Evolutionary conservation across 139 green algal genomes (phyloP), one percentile per base, ranked within the genome.

Genomic region (Pedinophyceae sp.): DNA sequence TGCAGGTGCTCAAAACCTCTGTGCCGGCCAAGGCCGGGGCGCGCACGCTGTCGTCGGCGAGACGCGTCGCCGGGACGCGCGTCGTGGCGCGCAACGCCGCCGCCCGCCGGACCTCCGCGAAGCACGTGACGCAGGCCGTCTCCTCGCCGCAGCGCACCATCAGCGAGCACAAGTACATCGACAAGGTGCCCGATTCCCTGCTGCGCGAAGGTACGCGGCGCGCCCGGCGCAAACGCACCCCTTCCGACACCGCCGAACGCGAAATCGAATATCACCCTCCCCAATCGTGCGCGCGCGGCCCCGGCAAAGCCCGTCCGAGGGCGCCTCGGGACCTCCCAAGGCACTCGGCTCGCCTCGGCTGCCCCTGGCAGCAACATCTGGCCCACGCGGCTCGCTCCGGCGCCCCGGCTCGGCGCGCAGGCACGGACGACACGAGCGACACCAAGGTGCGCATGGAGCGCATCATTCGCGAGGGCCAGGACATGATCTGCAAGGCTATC

Each of bases 401-500:
- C 17, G 39, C 3, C 25, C 52, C 30, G 10, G n/a, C n/a, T 43
- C 10, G 7, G 34, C 34, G 34, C 23, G 25, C 56, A 52, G 30
- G 10, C 10, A 27, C 48, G 53, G 48, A 20, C 30, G 30, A 50
- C 18, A 27, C 23, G 17, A 27, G 16, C 26, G 24, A 59, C 68
- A 90, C 76, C 63, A 90, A 79, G 25, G 74, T 59, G 1, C 60
- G 59, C 17, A 95, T 96, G 58, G 88, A 96, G 68, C 75, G 74
- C 51, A 66, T 84, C 27, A 88, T 96, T 57, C 71, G 83, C 18
- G 48, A 64, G 26, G 76, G 80, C 3, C 92, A 99, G 75, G 75
- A 95, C 69, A 64, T 71, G 3, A 95, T 98, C 58, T 89, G 75
- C 57, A 59, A 67, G 2, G 86, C 87, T 10, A 83, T 99, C 25